A percentile compares a stretch with the other conserved stretches of the same genome.
Evolutionary conservation across 768 basidiomycete species (phyloP).

Genomic region (Suillus variegatus): DNA sequence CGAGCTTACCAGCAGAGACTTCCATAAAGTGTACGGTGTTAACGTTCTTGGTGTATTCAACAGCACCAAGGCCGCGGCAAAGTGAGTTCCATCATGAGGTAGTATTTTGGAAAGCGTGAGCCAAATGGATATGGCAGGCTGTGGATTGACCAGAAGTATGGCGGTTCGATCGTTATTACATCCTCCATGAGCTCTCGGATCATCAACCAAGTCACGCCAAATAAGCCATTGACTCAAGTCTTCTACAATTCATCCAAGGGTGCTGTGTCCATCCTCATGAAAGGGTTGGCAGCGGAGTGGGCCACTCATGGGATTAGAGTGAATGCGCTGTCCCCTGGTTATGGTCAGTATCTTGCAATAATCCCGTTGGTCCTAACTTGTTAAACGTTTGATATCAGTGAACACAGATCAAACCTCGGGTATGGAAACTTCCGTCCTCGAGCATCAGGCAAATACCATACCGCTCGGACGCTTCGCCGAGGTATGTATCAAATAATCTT

Average conservation of each 20-base stretch:
- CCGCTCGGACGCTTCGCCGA: constrained; percentile 61
- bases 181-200: constrained; percentile 71
- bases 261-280: constrained; percentile 61
- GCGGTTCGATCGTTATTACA: constrained; percentile 62
- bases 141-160: constrained; percentile 40
- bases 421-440: constrained; percentile 49
- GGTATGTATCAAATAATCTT: constrained; percentile 28
- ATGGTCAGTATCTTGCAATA: constrained; percentile 29
- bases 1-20: constrained; percentile 57
- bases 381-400: constrained; percentile 34
- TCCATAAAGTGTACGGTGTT: constrained; percentile 54
- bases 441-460: constrained; percentile 50
- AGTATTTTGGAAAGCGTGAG: background rate
- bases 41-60: constrained; percentile 74
- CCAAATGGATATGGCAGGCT: constrained; percentile 31
- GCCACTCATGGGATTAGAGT: constrained; percentile 52
- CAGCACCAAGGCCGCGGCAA: constrained; percentile 56
- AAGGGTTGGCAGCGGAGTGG: constrained; percentile 66
- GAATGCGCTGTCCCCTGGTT: constrained; percentile 66
- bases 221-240: constrained; percentile 55
- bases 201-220: constrained; percentile 50
- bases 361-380: background rate
- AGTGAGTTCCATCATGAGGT: constrained; percentile 34
- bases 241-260: constrained; percentile 63
- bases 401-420: constrained; percentile 58